Evolutionary conservation across 768 basidiomycete genomes (phyloP).

Genomic region (Russula abietina): DNA sequence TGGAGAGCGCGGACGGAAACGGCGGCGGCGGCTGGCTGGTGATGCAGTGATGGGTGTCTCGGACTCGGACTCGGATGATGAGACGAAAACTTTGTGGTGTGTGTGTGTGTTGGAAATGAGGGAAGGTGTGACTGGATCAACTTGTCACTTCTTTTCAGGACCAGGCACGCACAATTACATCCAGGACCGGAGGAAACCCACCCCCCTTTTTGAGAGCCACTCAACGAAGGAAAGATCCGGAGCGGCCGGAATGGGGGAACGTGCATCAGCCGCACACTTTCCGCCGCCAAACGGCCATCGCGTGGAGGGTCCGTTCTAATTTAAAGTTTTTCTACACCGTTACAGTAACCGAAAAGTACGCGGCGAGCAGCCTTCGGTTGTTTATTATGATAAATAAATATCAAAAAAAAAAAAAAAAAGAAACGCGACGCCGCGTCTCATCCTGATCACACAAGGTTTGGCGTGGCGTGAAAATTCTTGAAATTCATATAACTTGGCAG

Average conservation of each 20-base stretch:
- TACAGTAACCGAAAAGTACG: background rate
- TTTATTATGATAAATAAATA: too few relatives aligned
- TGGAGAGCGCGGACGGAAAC: background rate
- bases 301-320: background rate
- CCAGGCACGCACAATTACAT: background rate
- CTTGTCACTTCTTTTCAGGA: background rate
- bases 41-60: background rate
- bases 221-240: constrained; percentile 6
- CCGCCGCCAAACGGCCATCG: background rate
- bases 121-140: background rate
- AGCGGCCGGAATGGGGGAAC: background rate
- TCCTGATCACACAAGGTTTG: background rate
- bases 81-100: background rate
- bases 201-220: background rate
- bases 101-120: too few relatives aligned
- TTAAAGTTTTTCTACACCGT: background rate
- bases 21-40: too few relatives aligned
- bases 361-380: background rate
- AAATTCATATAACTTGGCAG: background rate
- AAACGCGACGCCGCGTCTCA: background rate
- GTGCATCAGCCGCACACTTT: background rate
- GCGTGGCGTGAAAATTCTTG: background rate
- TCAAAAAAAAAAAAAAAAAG: background rate
- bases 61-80: background rate
- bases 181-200: background rate